phyloP scores from a whole-genome alignment of 805 yeast genomes.

The Monosporozyma aerobia region DNA sequence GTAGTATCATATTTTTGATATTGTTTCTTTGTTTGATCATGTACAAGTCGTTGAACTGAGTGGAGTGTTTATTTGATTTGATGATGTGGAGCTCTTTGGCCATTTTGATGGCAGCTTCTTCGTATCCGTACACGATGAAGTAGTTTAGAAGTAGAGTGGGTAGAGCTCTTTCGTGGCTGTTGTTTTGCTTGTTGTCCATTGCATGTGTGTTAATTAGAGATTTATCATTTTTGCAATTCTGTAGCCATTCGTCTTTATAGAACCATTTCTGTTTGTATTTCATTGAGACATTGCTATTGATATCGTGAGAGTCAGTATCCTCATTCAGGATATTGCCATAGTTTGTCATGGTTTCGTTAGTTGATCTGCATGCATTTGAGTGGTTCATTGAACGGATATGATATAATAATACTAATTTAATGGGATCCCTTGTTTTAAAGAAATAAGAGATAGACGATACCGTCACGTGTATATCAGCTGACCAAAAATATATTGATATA shows the following conservation, averaged over 20 bases:
- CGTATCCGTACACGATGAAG: constrained; percentile 69
- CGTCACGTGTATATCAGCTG: too few species aligned
- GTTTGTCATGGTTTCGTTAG: too few species aligned
- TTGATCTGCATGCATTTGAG: too few species aligned
- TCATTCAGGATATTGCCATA: too few species aligned
- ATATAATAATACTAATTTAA: too few species aligned
- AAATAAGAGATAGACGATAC: too few species aligned
- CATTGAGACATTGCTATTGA: too few species aligned
- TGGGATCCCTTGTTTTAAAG: too few species aligned
- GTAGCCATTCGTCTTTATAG: not conserved
- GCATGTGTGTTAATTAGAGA: not conserved
- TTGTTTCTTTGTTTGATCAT: constrained; percentile 21
- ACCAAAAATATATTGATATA: too few species aligned
- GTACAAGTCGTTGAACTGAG: constrained; percentile 25
- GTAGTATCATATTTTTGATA: constrained; percentile 19
- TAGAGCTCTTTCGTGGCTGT: not conserved
- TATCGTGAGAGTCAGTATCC: too few species aligned
- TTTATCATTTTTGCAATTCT: not conserved
- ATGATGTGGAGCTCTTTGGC: constrained; percentile 43
- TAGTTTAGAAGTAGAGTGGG: constrained; percentile 51
- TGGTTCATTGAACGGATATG: too few species aligned
- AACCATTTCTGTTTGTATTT: constrained; percentile 1
- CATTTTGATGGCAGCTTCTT: constrained; percentile 53
- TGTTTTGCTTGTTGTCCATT: not conserved
- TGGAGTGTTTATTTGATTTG: constrained; percentile 18